Conservation (phyloP, 2,329 filamentous ascomycete genomes). For the Cordyceps javanica region DNA sequence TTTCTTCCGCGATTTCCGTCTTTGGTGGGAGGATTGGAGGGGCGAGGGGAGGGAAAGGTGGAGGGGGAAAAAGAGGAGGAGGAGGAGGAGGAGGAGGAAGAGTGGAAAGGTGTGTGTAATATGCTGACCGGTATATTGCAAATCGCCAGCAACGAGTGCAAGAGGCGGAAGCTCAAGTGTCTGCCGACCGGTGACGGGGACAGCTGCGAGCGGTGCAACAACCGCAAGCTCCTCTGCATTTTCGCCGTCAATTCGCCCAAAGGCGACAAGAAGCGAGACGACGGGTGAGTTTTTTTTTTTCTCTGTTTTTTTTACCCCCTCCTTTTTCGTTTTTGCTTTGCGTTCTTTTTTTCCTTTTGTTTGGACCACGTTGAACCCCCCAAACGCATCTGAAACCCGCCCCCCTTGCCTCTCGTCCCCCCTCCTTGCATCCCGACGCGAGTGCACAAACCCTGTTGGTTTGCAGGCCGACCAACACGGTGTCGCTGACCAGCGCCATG, state of each 20-base stretch:
- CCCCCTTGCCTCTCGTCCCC: not conserved
- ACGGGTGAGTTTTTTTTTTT: constrained; percentile 15
- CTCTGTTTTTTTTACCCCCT: not conserved
- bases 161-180: constrained; percentile 36
- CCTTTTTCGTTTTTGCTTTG: not conserved
- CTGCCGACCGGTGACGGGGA: constrained; percentile 20
- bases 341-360: not conserved
- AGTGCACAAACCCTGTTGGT: too few species aligned
- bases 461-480: too few species aligned
- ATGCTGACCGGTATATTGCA: not conserved
- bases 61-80: not conserved
- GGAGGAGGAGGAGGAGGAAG: too few species aligned
- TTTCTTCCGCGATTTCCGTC: not conserved
- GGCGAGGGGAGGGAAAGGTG: too few species aligned
- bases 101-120: not conserved
- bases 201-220: constrained; percentile 26
- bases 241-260: constrained; percentile 20
- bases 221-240: constrained; percentile 22
- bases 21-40: too few species aligned
- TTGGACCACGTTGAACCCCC: too few species aligned
- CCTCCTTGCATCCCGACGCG: not conserved
- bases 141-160: constrained; percentile 29
- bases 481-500: not conserved
- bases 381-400: not conserved
- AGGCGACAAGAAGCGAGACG: constrained; percentile 17